Evolutionary conservation across 202 grass and related monocot species (phyloP).

Genomic region (Tripidium arundinaceum): DNA sequence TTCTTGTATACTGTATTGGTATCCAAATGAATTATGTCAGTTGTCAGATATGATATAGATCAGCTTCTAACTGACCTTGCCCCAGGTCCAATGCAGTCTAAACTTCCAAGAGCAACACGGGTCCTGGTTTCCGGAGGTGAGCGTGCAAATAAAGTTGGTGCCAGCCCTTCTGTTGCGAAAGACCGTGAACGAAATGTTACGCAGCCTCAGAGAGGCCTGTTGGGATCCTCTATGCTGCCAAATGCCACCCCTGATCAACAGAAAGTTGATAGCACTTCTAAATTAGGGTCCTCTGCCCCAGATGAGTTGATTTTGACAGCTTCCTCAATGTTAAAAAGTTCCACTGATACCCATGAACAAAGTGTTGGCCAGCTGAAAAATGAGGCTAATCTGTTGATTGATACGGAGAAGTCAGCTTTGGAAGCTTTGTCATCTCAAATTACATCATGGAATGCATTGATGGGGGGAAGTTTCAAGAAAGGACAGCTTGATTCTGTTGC

Average conservation of each 20-base stretch:
- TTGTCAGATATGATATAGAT: too few species aligned
- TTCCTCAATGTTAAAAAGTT: conserved; percentile 32
- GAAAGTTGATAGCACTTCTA: conserved; percentile 12
- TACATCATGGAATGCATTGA: conserved; percentile 28
- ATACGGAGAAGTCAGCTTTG: conserved; percentile 40
- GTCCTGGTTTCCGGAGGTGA: conserved; percentile 54
- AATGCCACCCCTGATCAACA: conserved; percentile 31
- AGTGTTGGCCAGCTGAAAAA: conserved; percentile 35
- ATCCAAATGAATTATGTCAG: too few species aligned
- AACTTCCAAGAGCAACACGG: conserved; percentile 52
- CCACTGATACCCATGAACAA: conserved; percentile 23
- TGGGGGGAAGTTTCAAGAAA: conserved; percentile 43
- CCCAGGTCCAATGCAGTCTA: conserved; percentile 58
- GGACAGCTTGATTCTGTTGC: conserved; percentile 21
- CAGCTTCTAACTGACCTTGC: conserved; percentile 29
- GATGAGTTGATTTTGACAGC: conserved; percentile 37
- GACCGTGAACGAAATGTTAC: conserved; percentile 24
- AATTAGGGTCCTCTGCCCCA: conserved; percentile 14
- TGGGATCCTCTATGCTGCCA: conserved; percentile 29
- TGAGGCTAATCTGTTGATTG: conserved; percentile 32
- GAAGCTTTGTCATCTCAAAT: conserved; percentile 43
- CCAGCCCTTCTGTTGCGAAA: conserved; percentile 31
- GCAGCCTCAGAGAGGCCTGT: conserved; percentile 25
- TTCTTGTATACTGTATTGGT: too few species aligned
- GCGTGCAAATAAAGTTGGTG: conserved; percentile 21